These are phyloP conservation scores for Ulmus americana DNA, from an alignment of 331 rosid genomes.

Conservation along the genomic window DNA sequence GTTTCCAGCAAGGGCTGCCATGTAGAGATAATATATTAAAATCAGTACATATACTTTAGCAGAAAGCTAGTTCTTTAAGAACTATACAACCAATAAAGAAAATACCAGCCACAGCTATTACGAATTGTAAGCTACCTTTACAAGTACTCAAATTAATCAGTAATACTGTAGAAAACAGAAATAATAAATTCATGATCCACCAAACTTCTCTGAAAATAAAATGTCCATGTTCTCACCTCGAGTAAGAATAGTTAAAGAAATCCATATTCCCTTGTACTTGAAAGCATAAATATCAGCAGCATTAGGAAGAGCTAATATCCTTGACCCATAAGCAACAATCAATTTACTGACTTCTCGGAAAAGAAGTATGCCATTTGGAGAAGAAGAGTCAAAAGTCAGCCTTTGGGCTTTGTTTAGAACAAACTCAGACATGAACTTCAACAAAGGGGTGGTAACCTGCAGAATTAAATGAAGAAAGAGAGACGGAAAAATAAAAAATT, in stretches of 20 bases:
- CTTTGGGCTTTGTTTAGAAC: conserved; percentile 95
- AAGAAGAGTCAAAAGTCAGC: conserved; percentile 93
- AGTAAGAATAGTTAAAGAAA: conserved; percentile 67
- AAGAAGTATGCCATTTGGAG: conserved; percentile 98
- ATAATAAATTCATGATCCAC: neutral
- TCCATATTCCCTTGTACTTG: conserved; percentile 98
- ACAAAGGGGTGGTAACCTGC: conserved; percentile 92
- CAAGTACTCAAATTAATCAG: neutral
- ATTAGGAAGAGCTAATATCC: conserved; percentile 82
- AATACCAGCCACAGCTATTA: neutral
- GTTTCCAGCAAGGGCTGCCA: conserved; percentile 76
- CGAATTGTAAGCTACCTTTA: neutral
- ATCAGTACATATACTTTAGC: conserved; percentile 9
- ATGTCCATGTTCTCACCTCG: conserved; percentile 55
- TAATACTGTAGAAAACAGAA: neutral
- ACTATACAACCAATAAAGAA: neutral
- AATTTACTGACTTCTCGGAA: conserved; percentile 97
- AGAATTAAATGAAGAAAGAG: conserved; percentile 9
- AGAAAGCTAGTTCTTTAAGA: neutral
- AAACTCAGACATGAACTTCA: conserved; percentile 96
- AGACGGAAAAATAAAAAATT: neutral
- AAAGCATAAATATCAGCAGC: conserved; percentile 75
- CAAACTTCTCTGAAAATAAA: conserved; percentile 7
- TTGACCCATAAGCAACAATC: conserved; percentile 91
- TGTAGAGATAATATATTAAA: conserved; percentile 14